These are phyloP conservation scores for Bruguiera sexangula DNA, from an alignment of 345 rosid genomes.

Conservation along the genomic window DNA sequence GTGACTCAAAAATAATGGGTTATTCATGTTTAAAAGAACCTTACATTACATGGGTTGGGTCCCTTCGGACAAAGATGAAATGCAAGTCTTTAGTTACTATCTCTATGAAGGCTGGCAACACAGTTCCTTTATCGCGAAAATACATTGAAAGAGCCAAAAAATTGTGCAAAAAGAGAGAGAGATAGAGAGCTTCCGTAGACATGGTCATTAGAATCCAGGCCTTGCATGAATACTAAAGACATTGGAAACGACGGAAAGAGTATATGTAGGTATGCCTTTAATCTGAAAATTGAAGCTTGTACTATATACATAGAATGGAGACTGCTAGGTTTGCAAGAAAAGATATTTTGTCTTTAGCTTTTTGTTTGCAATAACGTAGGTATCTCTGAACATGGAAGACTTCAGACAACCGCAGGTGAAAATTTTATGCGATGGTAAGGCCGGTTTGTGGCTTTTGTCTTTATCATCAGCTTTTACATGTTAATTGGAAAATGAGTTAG, in stretches of 20 bases:
- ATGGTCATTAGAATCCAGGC: slow-evolving; percentile 7
- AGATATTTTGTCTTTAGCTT: no score
- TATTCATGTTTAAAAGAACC: background rate
- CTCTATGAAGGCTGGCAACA: background rate
- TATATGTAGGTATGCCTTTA: background rate
- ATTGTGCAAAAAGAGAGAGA: background rate
- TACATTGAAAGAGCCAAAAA: background rate
- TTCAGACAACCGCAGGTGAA: background rate
- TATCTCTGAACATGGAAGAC: background rate
- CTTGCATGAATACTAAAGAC: background rate
- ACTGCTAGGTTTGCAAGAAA: no score
- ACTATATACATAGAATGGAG: background rate
- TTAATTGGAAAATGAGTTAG: background rate
- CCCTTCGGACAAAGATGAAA: background rate
- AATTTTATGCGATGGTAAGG: background rate
- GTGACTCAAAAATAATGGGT: background rate
- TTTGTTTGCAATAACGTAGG: no score
- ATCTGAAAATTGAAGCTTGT: slow-evolving; percentile 3
- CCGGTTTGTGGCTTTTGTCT: background rate
- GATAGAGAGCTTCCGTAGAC: background rate
- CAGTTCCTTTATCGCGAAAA: background rate
- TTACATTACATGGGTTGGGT: background rate
- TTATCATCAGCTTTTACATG: background rate
- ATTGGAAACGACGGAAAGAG: slow-evolving; percentile 10
- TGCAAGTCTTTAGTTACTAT: background rate